Percentiles rank a stretch among this genome's conserved stretches.
Evolutionary conservation across 257 asterid genomes (phyloP).

Genomic region (Nicotiana attenuata): DNA sequence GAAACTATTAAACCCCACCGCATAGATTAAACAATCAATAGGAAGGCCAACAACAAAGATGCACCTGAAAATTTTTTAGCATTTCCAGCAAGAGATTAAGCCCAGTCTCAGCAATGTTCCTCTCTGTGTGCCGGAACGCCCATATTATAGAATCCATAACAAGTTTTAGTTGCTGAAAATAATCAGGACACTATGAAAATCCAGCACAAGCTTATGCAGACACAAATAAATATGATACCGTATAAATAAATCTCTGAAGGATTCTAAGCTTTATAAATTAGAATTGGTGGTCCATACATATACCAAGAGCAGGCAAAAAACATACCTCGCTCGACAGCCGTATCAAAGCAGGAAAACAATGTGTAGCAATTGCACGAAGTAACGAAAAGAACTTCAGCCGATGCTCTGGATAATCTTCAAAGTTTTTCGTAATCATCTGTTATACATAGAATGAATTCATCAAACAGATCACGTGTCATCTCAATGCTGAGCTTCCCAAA

Average conservation of each 20-base stretch:
- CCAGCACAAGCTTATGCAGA: constrained; percentile 1
- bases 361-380: constrained; percentile 89
- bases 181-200: constrained; percentile 15
- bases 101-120: constrained; percentile 98
- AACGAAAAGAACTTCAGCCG: constrained; percentile 93
- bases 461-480: background rate
- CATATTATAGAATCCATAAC: constrained; percentile 97
- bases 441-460: background rate
- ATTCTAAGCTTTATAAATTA: background rate
- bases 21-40: background rate
- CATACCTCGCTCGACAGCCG: constrained; percentile 85
- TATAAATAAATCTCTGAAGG: background rate
- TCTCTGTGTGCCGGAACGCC: constrained; percentile 99
- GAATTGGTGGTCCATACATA: background rate
- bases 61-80: constrained; percentile 93
- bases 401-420: constrained; percentile 99
- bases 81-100: constrained; percentile 83
- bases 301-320: background rate
- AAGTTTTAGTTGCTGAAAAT: constrained; percentile 82
- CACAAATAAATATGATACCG: background rate
- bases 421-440: constrained; percentile 97
- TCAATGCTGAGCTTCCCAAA: background rate
- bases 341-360: constrained; percentile 89
- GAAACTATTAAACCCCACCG: constrained; percentile 10
- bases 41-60: background rate